Evolutionary conservation across 73 alveolate genomes (phyloP).

Genomic region (Tetrahymena malaccensis): DNA sequence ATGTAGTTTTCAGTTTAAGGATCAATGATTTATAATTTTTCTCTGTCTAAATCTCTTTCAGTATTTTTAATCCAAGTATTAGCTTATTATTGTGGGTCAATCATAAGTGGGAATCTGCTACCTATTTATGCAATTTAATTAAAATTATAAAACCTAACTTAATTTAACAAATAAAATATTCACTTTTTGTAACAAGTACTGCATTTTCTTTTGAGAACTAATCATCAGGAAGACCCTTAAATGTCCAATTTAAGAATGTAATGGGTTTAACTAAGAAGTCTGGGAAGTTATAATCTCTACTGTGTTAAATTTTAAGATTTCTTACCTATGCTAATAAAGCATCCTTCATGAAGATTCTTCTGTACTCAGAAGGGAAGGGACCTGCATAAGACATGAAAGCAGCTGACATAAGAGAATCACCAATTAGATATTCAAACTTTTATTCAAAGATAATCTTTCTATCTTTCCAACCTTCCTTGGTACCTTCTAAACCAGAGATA

Average conservation of each 20-base stretch:
- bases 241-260: conserved; percentile 84
- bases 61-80: conserved; percentile 86
- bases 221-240: conserved; percentile 93
- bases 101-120: conserved; percentile 82
- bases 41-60: conserved; percentile 45
- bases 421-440: conserved; percentile 85
- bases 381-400: conserved; percentile 98
- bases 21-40: conserved; percentile 22
- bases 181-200: conserved; percentile 76
- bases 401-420: conserved; percentile 98
- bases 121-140: neutral
- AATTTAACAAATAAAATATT: conserved; percentile 26
- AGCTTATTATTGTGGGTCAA: conserved; percentile 92
- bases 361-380: conserved; percentile 97
- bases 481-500: conserved; percentile 97
- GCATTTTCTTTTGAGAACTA: conserved; percentile 93
- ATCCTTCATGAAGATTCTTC: conserved; percentile 60
- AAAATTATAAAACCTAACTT: neutral
- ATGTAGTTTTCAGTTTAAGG: conserved; percentile 29
- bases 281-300: conserved; percentile 74
- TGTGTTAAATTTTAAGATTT: conserved; percentile 65
- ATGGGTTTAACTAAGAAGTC: conserved; percentile 87
- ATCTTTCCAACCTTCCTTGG: conserved; percentile 94
- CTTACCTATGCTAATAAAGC: conserved; percentile 20
- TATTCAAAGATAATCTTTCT: conserved; percentile 59